These are phyloP conservation scores for Saturnispora silvae DNA, from an alignment of 805 yeast species.

Conservation along the genomic window DNA sequence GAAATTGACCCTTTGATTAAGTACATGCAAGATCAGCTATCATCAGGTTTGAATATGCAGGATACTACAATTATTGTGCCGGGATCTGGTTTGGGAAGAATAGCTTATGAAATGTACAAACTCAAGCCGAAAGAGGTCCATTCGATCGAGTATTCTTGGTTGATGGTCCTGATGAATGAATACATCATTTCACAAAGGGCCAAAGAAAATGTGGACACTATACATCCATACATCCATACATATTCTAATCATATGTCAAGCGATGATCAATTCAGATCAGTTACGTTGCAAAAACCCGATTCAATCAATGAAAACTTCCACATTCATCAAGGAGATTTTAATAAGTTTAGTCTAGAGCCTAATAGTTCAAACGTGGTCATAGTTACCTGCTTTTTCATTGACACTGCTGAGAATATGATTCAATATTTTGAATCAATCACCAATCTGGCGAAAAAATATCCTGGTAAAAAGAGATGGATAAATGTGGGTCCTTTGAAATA, in stretches of 20 bases:
- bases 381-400: conserved; percentile 70
- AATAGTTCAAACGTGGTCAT: conserved; percentile 39
- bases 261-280: conserved; percentile 40
- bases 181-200: conserved; percentile 36
- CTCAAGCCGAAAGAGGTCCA: conserved; percentile 37
- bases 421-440: conserved; percentile 63
- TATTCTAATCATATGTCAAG: conserved; percentile 52
- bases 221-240: conserved; percentile 50
- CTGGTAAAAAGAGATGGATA: conserved; percentile 55
- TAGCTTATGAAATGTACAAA: conserved; percentile 52
- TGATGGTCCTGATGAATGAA: conserved; percentile 64
- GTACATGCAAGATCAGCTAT: conserved; percentile 39
- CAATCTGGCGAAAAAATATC: conserved; percentile 24
- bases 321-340: conserved; percentile 54
- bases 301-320: conserved; percentile 37
- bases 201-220: not conserved
- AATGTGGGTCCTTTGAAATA: conserved; percentile 89
- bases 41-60: conserved; percentile 13
- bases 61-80: conserved; percentile 59
- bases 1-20: conserved; percentile 46
- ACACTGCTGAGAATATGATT: conserved; percentile 82
- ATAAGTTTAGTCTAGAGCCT: conserved; percentile 32
- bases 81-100: conserved; percentile 78
- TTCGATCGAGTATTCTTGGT: conserved; percentile 64
- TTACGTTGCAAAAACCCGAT: conserved; percentile 22